A percentile compares a stretch with the other conserved stretches of the same genome.
These are phyloP conservation scores for Lachnellula hyalina DNA, from an alignment of 2,329 filamentous ascomycete genomes.

Conservation along the genomic window DNA sequence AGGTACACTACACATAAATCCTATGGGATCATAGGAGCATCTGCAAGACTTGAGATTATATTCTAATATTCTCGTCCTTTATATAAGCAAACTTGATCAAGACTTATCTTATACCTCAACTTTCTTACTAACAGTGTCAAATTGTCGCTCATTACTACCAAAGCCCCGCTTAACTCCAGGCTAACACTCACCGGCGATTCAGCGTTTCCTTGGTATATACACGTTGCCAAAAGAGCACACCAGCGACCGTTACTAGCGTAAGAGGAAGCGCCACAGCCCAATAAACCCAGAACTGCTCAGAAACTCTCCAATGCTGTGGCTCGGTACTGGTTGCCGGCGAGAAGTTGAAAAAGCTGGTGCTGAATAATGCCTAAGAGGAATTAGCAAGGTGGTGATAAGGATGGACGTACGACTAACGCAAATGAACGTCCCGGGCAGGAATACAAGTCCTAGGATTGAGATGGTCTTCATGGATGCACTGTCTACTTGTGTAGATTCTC, in stretches of 20 bases:
- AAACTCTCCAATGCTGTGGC: not conserved
- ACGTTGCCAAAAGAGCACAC: not conserved
- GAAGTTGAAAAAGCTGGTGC: not conserved
- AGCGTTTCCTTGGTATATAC: too few species aligned
- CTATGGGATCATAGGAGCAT: too few species aligned
- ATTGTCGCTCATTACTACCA: too few species aligned
- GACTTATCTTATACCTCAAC: too few species aligned
- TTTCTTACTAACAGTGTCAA: too few species aligned
- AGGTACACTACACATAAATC: too few species aligned
- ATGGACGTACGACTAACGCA: not conserved
- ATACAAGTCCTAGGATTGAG: constrained; percentile 42
- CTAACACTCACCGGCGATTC: too few species aligned
- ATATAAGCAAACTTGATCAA: too few species aligned
- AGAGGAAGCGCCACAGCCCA: not conserved
- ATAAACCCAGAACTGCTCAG: not conserved
- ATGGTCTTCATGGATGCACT: constrained; percentile 48
- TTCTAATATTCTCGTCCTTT: too few species aligned
- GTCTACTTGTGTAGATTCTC: constrained; percentile 38
- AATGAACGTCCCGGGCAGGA: constrained; percentile 20
- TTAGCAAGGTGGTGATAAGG: not conserved
- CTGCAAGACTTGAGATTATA: too few species aligned
- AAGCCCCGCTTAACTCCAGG: too few species aligned
- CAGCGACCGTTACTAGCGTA: not conserved
- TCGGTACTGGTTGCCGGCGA: not conserved
- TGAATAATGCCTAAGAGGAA: not conserved